Conservation (phyloP, 2,329 filamentous ascomycete genomes). For the Neopestalotiopsis sp. region DNA sequence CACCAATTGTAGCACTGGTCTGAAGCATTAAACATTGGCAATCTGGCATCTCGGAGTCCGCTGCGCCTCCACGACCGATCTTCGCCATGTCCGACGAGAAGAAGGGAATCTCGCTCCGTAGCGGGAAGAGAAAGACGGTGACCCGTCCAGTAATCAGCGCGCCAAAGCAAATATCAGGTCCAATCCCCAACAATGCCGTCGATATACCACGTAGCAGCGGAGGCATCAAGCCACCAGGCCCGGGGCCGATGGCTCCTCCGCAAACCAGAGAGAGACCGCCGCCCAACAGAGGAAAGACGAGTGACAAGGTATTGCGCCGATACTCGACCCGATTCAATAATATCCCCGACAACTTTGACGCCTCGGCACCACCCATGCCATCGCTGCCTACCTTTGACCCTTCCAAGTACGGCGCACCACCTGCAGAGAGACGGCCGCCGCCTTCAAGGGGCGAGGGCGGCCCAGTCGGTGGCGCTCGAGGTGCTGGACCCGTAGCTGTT, state of each 20-base stretch:
- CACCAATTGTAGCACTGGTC: neutral
- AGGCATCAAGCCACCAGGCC: neutral
- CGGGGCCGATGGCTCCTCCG: slow-evolving; percentile 10
- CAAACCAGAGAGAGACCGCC: slow-evolving; percentile 52
- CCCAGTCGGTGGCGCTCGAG: slow-evolving; percentile 46
- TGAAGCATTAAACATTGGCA: neutral
- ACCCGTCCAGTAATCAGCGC: slow-evolving; percentile 66
- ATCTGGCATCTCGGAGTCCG: neutral
- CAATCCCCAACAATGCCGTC: slow-evolving; percentile 59
- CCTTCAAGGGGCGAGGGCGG: slow-evolving; percentile 56
- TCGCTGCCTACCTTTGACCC: slow-evolving; percentile 60
- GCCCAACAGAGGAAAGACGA: slow-evolving; percentile 65
- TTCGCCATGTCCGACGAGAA: slow-evolving; percentile 65
- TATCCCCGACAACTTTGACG: slow-evolving; percentile 71
- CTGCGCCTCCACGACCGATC: neutral
- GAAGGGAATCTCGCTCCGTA: slow-evolving; percentile 67
- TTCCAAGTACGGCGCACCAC: slow-evolving; percentile 57
- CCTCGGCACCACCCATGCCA: slow-evolving; percentile 76
- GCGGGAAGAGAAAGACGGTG: slow-evolving; percentile 60
- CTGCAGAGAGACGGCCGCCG: slow-evolving; percentile 52
- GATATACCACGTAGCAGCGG: slow-evolving; percentile 40
- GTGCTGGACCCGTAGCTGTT: slow-evolving; percentile 65
- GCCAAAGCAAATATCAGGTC: slow-evolving; percentile 66
- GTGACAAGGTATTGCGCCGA: slow-evolving; percentile 88
- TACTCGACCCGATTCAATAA: slow-evolving; percentile 94